A percentile compares a stretch with the other conserved stretches of the same genome.
Evolutionary conservation across 192 early-diverging fungal species (phyloP).

Genomic region (Backusella circina): DNA sequence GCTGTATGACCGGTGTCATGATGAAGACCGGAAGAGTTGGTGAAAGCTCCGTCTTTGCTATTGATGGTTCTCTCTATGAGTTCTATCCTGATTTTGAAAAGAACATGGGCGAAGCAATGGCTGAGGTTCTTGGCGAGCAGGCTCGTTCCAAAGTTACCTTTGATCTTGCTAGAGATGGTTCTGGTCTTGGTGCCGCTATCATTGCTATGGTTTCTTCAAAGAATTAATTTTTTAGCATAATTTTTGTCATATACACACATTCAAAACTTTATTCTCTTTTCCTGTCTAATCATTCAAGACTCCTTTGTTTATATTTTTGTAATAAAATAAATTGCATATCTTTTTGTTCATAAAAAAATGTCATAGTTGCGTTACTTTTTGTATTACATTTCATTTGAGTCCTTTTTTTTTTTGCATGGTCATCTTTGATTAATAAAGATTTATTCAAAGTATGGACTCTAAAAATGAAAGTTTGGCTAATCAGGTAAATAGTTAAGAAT

Average conservation of each 20-base stretch:
- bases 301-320: background rate
- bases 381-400: background rate
- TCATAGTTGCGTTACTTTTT: background rate
- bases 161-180: constrained; percentile 77
- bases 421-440: background rate
- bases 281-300: background rate
- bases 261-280: background rate
- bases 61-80: constrained; percentile 77
- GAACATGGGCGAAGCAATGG: constrained; percentile 70
- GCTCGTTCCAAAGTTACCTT: constrained; percentile 62
- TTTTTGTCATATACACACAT: background rate
- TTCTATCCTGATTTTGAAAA: constrained; percentile 73
- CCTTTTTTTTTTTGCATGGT: background rate
- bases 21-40: constrained; percentile 48
- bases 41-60: constrained; percentile 22
- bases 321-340: background rate
- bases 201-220: constrained; percentile 38
- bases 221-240: background rate
- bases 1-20: constrained; percentile 62
- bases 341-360: background rate
- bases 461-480: background rate
- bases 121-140: constrained; percentile 65
- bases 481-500: background rate
- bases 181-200: constrained; percentile 72
- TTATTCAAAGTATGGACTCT: background rate